Evolutionary conservation across 2,329 filamentous ascomycete genomes (phyloP), one percentile per base, ranked within the genome.

Genomic region (Fusarium sp.): DNA sequence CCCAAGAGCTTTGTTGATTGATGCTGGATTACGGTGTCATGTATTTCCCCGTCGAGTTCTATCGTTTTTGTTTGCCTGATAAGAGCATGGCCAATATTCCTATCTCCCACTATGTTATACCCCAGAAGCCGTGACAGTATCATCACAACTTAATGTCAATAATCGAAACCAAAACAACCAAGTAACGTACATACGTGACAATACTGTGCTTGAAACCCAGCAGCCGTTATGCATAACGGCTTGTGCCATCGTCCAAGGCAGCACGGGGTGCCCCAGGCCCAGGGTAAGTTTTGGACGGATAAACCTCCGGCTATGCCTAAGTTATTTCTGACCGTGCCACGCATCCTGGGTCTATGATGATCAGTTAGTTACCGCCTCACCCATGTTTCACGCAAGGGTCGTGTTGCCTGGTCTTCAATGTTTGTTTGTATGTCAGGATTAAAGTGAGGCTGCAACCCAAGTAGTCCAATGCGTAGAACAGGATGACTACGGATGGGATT

Each of bases 381-480:
- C 34, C 28, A 24, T 59, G 61, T 64, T 64, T 64, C 61, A 64
- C 30, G 20, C 36, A 52, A 38, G 40, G 24, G 40, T 32, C 47
- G 36, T 49, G 21, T 28, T 46, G 19, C 49, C 36, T 49, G 51
- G 20, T 38, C 23, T 8, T 40, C 17, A 23, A 26, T 40, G 50
- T 34, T 52, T 43, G 47, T 30, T 44, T 53, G 30, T 15, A 19
- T 51, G 34, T 17, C 23, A 38, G 23, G 26, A 38, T 48, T 11
- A 48, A 43, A 15, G 32, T 24, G 11, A 28, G 32, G 26, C 11
- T 44, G 24, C 17, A 28, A 28, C 26, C 12, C 10, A 21, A n/a
- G 44, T 6, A 34, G 28, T 19, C 21, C 21, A 23, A 23, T 19
- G 32, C 24, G 21, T 26, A 44, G 19, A 4, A 2, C 40, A 42